Conservation (phyloP, 108 stramenopile species). For the Conticribra guillardii region DNA sequence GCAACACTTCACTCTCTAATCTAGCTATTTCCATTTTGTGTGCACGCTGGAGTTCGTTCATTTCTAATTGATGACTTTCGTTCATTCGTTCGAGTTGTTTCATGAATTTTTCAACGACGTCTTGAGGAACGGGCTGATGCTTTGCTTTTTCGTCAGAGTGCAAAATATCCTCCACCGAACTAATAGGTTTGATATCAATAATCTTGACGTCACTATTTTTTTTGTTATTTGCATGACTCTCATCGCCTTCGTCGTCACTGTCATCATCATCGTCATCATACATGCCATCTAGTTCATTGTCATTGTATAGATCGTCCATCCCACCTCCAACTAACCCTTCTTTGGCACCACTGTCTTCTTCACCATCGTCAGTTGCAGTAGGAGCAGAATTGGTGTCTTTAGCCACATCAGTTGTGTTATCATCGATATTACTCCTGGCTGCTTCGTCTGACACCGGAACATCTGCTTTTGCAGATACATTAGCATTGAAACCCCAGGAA, state of each 20-base stretch:
- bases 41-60: constrained; percentile 51
- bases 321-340: constrained; percentile 7
- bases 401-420: background rate
- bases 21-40: constrained; percentile 50
- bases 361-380: background rate
- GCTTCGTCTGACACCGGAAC: background rate
- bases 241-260: constrained; percentile 34
- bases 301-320: constrained; percentile 30
- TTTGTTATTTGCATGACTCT: constrained; percentile 7
- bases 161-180: background rate
- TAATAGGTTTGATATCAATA: background rate
- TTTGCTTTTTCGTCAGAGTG: constrained; percentile 1
- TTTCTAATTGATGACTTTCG: constrained; percentile 72
- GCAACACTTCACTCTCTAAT: constrained; percentile 25
- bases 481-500: constrained; percentile 9
- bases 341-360: background rate
- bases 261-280: constrained; percentile 47
- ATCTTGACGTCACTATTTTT: background rate
- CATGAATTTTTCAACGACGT: constrained; percentile 71
- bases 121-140: constrained; percentile 26
- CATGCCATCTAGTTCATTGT: constrained; percentile 48
- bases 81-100: constrained; percentile 79
- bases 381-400: background rate
- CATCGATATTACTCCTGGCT: background rate
- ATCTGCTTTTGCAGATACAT: background rate